phyloP scores from a whole-genome alignment of 164 flowering plant species.

The Warburgia ugandensis region DNA sequence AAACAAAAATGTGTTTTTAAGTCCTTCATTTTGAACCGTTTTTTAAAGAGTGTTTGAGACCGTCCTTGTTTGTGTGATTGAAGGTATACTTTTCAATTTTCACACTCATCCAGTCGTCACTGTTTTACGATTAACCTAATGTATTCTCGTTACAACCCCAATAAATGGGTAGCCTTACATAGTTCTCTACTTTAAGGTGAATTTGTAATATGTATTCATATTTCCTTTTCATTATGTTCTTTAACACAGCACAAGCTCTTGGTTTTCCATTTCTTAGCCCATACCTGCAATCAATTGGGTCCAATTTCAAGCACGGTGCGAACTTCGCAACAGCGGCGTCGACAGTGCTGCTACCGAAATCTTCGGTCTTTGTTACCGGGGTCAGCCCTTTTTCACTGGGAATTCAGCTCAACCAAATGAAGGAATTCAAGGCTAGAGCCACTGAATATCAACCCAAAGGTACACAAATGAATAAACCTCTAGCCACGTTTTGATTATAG shows the following conservation, averaged over 20 bases:
- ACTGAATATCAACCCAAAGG: constrained; percentile 26
- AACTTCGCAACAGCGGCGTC: constrained; percentile 87
- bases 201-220: not conserved
- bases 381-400: constrained; percentile 85
- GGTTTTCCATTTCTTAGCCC: constrained; percentile 81
- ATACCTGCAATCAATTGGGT: constrained; percentile 73
- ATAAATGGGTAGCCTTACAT: too few relatives aligned
- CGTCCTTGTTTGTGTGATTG: too few relatives aligned
- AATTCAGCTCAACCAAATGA: constrained; percentile 92
- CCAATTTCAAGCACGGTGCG: constrained; percentile 73
- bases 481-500: too few relatives aligned
- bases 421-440: constrained; percentile 51
- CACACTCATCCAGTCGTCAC: too few relatives aligned
- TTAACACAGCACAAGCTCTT: constrained; percentile 60
- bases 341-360: constrained; percentile 70
- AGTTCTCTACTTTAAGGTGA: not conserved
- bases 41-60: too few relatives aligned
- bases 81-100: too few relatives aligned
- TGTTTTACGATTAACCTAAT: too few relatives aligned
- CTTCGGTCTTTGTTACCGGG: constrained; percentile 77
- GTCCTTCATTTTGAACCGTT: too few relatives aligned
- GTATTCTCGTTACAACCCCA: too few relatives aligned
- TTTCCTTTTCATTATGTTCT: not conserved
- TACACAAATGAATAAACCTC: constrained; percentile 1
- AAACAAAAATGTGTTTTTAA: too few relatives aligned